Evolutionary conservation across 2,329 filamentous ascomycete genomes (phyloP), one percentile per base, ranked within the genome.

Genomic region (Colletotrichum incanum): DNA sequence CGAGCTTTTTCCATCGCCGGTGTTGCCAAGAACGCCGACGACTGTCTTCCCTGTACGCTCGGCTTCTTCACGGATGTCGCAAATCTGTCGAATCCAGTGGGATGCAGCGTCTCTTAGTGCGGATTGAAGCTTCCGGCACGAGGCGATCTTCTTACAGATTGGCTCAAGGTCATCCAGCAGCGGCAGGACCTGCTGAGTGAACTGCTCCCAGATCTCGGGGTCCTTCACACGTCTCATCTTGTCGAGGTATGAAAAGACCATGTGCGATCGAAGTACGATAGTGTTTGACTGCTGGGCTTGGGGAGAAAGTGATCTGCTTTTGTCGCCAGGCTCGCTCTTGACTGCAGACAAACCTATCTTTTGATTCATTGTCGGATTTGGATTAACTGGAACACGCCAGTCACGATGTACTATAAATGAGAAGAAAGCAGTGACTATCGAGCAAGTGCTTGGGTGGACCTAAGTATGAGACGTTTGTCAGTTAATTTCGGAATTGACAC

Each of bases 11-110:
- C 69, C 69, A 2, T 72, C 65, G 1, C 69, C 69, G 0, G 69
- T 72, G 11, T 68, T 72, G 3, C 69, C 69, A 14, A 72, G 41
- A 0, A 68, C 39, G 0, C 69, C 69, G 3, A 72, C 67, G 1
- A 34, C 16, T n/a, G 52, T 64, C 7, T 64, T 23, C 1, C 23
- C 39, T 2, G 23, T 20, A 5, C 28, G 65, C 8, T 7, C 43
- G 0, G 52, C 58, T 3, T n/a, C 45, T 8, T 26, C 26, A 1
- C 65, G 69, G 1, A 47, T 23, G 8, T 31, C 58, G 1, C 9
- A 11, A 6, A 68, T 64, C 4, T 20, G 52, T 4, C 45, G 8
- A 7, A 34, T 0, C 69, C 65, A 72, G 28, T 39, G 16, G 1
- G n/a, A 1, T 9, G 65, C 58, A n/a, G 52, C 45, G 2, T 2